These are phyloP conservation scores for Penicillium odoratum DNA, from an alignment of 495 filamentous ascomycete genomes.

Conservation along the genomic window DNA sequence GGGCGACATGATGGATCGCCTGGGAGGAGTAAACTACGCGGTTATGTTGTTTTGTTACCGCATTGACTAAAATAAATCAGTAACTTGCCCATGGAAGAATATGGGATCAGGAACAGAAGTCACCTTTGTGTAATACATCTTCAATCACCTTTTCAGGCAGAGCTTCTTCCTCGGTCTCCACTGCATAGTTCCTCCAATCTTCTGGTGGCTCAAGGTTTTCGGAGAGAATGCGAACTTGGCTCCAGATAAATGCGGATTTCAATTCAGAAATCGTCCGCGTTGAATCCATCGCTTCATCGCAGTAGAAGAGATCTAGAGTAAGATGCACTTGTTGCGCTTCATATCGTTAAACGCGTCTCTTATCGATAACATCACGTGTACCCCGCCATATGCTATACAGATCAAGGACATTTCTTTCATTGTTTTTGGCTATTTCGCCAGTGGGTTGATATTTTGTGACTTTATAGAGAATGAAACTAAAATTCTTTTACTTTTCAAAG, in stretches of 20 bases:
- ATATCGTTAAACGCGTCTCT: constrained; percentile 8
- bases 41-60: constrained; percentile 65
- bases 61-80: constrained; percentile 53
- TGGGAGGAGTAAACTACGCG: constrained; percentile 72
- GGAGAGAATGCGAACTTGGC: constrained; percentile 62
- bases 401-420: no score
- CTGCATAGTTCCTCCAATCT: constrained; percentile 54
- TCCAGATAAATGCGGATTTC: constrained; percentile 63
- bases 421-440: no score
- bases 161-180: constrained; percentile 45
- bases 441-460: no score
- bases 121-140: constrained; percentile 56
- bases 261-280: constrained; percentile 56
- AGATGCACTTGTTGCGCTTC: background rate
- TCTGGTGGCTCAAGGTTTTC: constrained; percentile 55
- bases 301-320: constrained; percentile 4
- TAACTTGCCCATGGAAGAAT: background rate
- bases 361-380: constrained; percentile 14
- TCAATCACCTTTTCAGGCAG: constrained; percentile 54
- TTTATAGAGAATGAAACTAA: no score
- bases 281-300: constrained; percentile 40
- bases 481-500: no score
- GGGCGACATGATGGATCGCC: constrained; percentile 74
- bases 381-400: background rate
- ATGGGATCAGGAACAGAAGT: background rate